Base-by-base conservation (phyloP, 768 basidiomycete genomes). In the Tricholomella constricta region DNA sequence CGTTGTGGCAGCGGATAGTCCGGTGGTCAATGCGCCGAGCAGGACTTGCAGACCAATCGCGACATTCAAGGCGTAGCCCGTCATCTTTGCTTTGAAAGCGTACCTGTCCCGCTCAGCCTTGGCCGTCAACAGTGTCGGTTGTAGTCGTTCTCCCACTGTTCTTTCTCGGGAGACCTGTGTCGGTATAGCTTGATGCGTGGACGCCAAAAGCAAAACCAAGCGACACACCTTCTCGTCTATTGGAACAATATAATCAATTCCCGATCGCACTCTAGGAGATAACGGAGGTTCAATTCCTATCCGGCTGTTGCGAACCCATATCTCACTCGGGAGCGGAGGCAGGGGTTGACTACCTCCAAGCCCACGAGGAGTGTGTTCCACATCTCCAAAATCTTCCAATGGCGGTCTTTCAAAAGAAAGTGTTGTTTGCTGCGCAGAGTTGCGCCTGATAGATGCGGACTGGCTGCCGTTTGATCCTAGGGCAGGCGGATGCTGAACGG, bases 11-110 rank as follows among this genome's bases (percentile, higher is more conserved):
- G 83, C 84, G 0, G 86, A 77, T 32, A 89, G 56, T 0, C 82
- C 87, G 0, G 88, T 89, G 8, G 84, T 88, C 27, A 89, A 67
- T 2, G 87, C 78, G 3, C 86, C 87, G 23, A 89, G 66, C 0
- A 86, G 35, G 4, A 89, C 82, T 60, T 89, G 88, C 42, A 85
- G 45, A 6, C 76, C 79, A 22, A 88, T 88, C 0, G 85, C 85
- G 15, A n/a, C 50, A 55, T 80, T 77, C 25, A 74, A 61, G 6
- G 67, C 47, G 34, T 58, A 76, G 6, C 69, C 73, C 15, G 71
- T 74, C 48, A 70, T 54, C 57, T 60, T 65, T 58, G 82, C 84
- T 68, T 79, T 80, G 23, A 58, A 44, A 0, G 73, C 72, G 51
- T 75, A 81, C 49, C 78, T 83, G 20, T 68, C 64, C 48, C 73